A percentile compares a stretch with the other conserved stretches of the same genome.
Evolutionary conservation across 176 grass and related monocot species (phyloP).

Genomic region (Miscanthus lutarioriparius): DNA sequence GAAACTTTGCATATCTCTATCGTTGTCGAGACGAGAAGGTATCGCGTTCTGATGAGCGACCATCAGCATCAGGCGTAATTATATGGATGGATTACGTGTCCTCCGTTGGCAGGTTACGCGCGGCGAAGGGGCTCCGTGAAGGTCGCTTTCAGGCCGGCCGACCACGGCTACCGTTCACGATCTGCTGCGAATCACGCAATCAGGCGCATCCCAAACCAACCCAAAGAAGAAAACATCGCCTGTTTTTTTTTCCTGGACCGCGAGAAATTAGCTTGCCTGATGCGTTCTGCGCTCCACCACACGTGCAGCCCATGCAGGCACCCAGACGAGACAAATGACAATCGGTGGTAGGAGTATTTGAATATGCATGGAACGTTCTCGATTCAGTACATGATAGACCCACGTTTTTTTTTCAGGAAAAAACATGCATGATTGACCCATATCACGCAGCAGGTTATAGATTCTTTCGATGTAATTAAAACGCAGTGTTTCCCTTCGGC

Average conservation of each 20-base stretch:
- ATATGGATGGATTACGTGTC: not conserved
- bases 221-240: not conserved
- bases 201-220: not conserved
- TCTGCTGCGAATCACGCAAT: conserved; percentile 21
- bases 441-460: not conserved
- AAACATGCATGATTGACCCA: not conserved
- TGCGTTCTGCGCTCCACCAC: not conserved
- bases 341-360: not conserved
- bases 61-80: not conserved
- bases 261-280: not conserved
- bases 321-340: not conserved
- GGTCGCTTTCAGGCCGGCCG: conserved; percentile 8
- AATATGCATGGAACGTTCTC: conserved; percentile 6
- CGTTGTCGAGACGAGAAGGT: not conserved
- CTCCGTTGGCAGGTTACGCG: not conserved
- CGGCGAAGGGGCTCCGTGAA: conserved; percentile 7
- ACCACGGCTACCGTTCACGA: not conserved
- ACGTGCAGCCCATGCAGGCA: not conserved
- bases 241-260: not conserved
- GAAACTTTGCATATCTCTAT: too few relatives aligned
- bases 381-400: not conserved
- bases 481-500: not conserved
- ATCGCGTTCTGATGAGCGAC: not conserved
- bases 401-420: not conserved
- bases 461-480: not conserved